These are phyloP conservation scores for Venturia aucupariae DNA, from an alignment of 2,329 filamentous ascomycete species.

Conservation along the genomic window DNA sequence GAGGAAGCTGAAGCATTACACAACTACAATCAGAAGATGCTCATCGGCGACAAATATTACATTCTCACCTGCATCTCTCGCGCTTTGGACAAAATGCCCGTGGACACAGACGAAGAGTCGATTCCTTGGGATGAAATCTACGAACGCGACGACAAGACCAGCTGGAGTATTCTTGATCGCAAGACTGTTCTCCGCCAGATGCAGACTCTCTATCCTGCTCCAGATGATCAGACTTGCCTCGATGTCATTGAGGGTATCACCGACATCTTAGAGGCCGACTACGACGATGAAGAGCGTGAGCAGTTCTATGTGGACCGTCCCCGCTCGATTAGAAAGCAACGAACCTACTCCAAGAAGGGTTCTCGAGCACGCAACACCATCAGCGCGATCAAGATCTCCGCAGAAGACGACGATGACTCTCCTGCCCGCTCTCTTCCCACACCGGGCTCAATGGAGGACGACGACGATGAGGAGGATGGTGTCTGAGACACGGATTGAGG, in stretches of 20 bases:
- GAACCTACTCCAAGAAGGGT: background rate
- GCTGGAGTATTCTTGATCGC: background rate
- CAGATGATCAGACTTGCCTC: background rate
- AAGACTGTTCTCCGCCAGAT: background rate
- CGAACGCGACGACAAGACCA: background rate
- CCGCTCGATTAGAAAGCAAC: background rate
- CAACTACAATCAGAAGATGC: conserved; percentile 25
- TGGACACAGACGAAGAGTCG: background rate
- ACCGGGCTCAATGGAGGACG: background rate
- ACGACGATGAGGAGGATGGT: conserved; percentile 2
- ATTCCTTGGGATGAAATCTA: background rate
- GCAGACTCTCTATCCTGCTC: background rate
- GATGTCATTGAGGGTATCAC: background rate
- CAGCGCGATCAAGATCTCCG: conserved; percentile 22
- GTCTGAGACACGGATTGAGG: background rate
- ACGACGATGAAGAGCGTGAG: background rate
- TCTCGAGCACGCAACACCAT: background rate
- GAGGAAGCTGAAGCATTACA: conserved; percentile 18
- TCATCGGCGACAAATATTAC: conserved; percentile 33
- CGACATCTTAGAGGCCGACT: background rate
- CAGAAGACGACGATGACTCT: background rate
- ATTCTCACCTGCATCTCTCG: conserved; percentile 16
- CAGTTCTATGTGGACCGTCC: background rate
- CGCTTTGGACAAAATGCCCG: background rate
- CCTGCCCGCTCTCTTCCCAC: background rate